Evolutionary conservation across 208 protist species (phyloP), one percentile per base, ranked within the genome.

Genomic region (Crithidia mellificae): DNA sequence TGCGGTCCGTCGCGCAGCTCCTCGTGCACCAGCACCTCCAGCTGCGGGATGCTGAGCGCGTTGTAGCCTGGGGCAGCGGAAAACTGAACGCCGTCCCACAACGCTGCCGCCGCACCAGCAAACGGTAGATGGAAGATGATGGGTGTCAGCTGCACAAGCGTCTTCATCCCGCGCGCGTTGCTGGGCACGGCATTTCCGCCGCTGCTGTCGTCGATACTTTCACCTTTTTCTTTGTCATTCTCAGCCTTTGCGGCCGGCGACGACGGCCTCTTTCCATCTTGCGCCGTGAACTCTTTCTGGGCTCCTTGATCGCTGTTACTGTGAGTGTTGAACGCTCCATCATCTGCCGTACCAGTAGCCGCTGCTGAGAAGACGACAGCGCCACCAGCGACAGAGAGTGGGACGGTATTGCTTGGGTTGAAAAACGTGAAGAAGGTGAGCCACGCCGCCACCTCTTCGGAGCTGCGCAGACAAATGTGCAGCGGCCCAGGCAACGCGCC

Each of bases 11-110:
- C 54, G 20, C n/a, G 27, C 47, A 76, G 49, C 38, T 44, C n/a
- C 46, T 76, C 70, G 22, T 76, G 62, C 29, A 76, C 56, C 11
- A 76, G 34, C 24, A 79, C 59, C 20, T 72, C 68, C 5, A 79
- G 59, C 29, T 54, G 62, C 19, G 59, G 62, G 24, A 79, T 52
- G 20, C 59, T 27, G 43, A 73, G 27, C 25, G 51, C 56, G 49
- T 54, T 77, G 65, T 71, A 74, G 30, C 73, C 64, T 15, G 69
- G 73, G 22, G 25, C 43, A 19, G 47, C 50, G 8, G 25, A 25
- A 41, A 70, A 78, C 46, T 70, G 57, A 14, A 74, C 34, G 22
- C 81, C 78, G 27, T 83, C 63, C 84, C 84, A 90, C 49, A 81
- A 68, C 11, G 77, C 72, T 49, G 76, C 74, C n/a, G 74, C 68